phyloP scores from a whole-genome alignment of 768 basidiomycete genomes.

The Kondoa subrosea region DNA sequence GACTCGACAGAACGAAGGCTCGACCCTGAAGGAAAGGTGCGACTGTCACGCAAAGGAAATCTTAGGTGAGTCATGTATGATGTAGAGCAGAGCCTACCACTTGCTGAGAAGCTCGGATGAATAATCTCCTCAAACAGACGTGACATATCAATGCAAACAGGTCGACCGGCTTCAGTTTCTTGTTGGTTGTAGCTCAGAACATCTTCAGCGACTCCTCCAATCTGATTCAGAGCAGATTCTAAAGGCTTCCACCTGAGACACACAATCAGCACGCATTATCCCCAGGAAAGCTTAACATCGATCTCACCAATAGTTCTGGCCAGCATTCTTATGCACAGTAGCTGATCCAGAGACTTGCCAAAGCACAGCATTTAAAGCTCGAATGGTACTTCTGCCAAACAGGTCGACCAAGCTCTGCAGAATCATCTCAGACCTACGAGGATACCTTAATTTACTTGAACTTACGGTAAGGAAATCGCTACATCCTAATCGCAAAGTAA shows the following conservation, averaged over 20 bases:
- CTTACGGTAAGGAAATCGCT: slow-evolving; percentile 65
- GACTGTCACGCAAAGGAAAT: slow-evolving; percentile 38
- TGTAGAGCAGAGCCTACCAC: slow-evolving; percentile 43
- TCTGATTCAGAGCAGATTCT: slow-evolving; percentile 2
- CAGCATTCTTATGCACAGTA: slow-evolving; percentile 11
- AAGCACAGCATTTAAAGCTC: slow-evolving; percentile 19
- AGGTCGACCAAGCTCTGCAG: slow-evolving; percentile 15
- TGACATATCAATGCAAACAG: slow-evolving; percentile 59
- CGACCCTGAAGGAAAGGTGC: slow-evolving; percentile 86
- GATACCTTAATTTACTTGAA: slow-evolving; percentile 6
- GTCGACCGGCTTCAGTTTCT: slow-evolving; percentile 47
- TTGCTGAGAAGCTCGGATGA: slow-evolving; percentile 53
- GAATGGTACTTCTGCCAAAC: slow-evolving; percentile 10
- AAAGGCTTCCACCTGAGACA: slow-evolving; percentile 11
- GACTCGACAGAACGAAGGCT: slow-evolving; percentile 83
- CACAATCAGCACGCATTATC: slow-evolving; percentile 40
- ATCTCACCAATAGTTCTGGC: slow-evolving; percentile 46
- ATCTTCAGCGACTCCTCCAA: slow-evolving; percentile 62
- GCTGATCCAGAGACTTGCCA: slow-evolving; percentile 7
- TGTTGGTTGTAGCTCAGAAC: slow-evolving; percentile 61
- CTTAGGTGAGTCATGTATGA: not conserved
- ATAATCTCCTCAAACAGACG: slow-evolving; percentile 59
- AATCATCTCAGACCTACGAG: not conserved
- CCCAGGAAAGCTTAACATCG: slow-evolving; percentile 45
- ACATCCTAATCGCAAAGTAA: slow-evolving; percentile 65